Base-by-base conservation (phyloP, 345 rosid genomes). In the Populus davidiana region DNA sequence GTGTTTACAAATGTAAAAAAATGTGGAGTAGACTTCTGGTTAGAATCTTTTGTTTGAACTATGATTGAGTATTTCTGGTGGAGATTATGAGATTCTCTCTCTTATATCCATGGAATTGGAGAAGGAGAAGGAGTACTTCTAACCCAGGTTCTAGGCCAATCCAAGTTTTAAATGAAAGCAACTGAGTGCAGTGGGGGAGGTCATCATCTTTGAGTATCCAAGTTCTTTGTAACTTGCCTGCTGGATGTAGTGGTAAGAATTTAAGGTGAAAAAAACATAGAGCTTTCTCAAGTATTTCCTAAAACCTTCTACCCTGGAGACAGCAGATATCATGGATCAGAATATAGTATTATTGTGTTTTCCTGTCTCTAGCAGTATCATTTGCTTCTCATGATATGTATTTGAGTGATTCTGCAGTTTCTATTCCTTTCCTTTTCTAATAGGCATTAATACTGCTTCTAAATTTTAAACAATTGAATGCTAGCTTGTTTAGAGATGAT, bases 91-190 rank as follows among this genome's bases (percentile, higher is more conserved):
- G 73, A 35, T 56, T 69, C 31, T 52, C 67, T 33, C 41, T 76
- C 50, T 16, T 20, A 29, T 29, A 36, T 38, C 21, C 62, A 38
- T 36, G 12, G 7, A 21, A 8, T 25, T 62, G 8, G 43, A 16
- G 65, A 71, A 33, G 52, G 23, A 56, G 14, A 56, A 56, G 52
- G 27, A 61, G 23, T 10, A 3, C 29, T 10, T 38, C 5, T 39
- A 25, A 25, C 13, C 76, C 69, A 20, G 38, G 16, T 73, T n/a
- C 4, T 38, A 16, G 18, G 41, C 5, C 23, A 20, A 38, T 3
- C 25, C 43, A n/a, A 23, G 61, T 62, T 71, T 47, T 71, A 13
- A 52, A 59, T 73, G 67, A 73, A 61, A 59, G 67, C n/a, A 23
- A n/a, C 1, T 25, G 17, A 62, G 29, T 29, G 65, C 35, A 43